Conservation (phyloP, 2,329 filamentous ascomycete genomes). For the Alternaria dauci region DNA sequence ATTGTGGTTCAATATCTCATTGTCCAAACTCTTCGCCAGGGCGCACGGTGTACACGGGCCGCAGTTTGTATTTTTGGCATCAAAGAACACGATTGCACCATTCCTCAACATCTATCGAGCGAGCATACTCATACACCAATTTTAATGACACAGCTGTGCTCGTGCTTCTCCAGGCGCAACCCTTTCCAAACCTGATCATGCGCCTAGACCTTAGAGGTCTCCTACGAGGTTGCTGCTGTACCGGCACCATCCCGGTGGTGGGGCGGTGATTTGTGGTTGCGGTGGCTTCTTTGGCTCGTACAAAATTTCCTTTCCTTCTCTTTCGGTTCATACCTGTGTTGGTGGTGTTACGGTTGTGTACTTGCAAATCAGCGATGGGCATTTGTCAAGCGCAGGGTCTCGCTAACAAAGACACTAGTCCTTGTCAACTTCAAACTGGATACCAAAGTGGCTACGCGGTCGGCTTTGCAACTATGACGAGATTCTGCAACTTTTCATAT, state of each 20-base stretch:
- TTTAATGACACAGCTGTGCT: background rate
- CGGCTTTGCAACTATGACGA: background rate
- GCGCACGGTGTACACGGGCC: slow-evolving; percentile 1
- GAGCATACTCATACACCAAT: background rate
- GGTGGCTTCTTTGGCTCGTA: background rate
- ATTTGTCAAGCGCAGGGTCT: background rate
- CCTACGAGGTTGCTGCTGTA: background rate
- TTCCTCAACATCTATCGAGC: background rate
- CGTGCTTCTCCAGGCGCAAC: background rate
- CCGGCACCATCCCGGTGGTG: background rate
- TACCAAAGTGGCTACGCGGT: background rate
- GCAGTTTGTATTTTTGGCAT: background rate
- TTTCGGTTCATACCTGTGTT: background rate
- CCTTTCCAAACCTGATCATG: background rate
- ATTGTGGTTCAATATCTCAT: background rate
- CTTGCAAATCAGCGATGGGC: background rate
- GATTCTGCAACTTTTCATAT: background rate
- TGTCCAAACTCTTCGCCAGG: background rate
- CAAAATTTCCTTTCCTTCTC: background rate
- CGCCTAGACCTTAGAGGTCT: background rate
- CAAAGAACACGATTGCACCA: background rate
- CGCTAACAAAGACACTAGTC: background rate
- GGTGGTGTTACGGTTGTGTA: background rate
- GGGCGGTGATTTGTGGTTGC: background rate
- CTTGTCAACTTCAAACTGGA: background rate